Evolutionary conservation across 352 stramenopile genomes (phyloP).

Genomic region (Globisporangium cystogenes): DNA sequence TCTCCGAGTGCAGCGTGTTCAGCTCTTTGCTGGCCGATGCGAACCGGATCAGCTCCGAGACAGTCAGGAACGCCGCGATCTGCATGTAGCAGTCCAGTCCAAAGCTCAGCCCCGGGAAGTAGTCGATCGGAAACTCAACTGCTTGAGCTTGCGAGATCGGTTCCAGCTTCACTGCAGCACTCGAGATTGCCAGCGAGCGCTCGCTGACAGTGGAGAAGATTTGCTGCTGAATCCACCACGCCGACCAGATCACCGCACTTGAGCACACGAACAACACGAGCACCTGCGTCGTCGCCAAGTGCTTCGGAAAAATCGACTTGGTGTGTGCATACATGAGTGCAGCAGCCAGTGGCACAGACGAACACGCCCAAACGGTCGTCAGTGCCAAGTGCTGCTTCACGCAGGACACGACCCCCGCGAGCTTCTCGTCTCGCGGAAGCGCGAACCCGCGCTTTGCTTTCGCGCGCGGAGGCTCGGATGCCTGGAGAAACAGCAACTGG

Average conservation of each 20-base stretch:
- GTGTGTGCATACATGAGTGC: constrained; percentile 22
- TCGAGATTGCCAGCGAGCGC: not conserved
- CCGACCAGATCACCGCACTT: constrained; percentile 24
- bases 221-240: constrained; percentile 43
- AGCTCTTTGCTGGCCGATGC: constrained; percentile 19
- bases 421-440: constrained; percentile 5
- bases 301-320: constrained; percentile 20
- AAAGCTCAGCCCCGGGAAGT: constrained; percentile 7
- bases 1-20: constrained; percentile 13
- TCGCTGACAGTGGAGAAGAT: constrained; percentile 17
- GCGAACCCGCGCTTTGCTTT: not conserved
- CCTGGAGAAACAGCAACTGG: constrained; percentile 40
- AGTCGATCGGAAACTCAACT: not conserved
- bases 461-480: constrained; percentile 14
- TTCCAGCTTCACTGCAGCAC: not conserved
- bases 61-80: constrained; percentile 26
- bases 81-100: constrained; percentile 29
- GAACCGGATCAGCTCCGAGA: constrained; percentile 24
- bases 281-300: constrained; percentile 23
- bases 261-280: constrained; percentile 28
- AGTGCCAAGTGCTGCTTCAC: constrained; percentile 10
- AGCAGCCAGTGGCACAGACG: constrained; percentile 7
- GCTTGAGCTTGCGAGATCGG: not conserved
- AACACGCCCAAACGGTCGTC: constrained; percentile 16
- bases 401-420: constrained; percentile 3